phyloP scores from a whole-genome alignment of 257 asterid genomes.

The Lycium barbarum region DNA sequence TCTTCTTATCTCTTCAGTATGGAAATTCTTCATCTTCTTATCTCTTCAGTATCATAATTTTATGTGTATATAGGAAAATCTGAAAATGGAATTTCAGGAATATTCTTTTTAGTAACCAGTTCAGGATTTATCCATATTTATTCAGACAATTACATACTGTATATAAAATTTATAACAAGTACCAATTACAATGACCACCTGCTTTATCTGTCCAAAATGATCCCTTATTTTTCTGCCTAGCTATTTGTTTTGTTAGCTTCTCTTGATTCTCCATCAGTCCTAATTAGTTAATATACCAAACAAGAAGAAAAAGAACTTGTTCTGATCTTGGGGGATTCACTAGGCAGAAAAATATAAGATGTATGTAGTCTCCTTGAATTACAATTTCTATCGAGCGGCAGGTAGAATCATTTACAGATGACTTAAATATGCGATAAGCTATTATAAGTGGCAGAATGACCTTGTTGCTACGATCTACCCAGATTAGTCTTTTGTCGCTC shows the following conservation, averaged over 20 bases:
- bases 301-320: background rate
- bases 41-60: background rate
- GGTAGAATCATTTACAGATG: background rate
- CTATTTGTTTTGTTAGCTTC: background rate
- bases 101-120: background rate
- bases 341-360: background rate
- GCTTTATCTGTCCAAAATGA: conserved; percentile 17
- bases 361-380: background rate
- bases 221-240: background rate
- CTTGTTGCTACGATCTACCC: background rate
- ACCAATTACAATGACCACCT: conserved; percentile 33
- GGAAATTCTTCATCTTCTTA: background rate
- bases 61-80: background rate
- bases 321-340: background rate
- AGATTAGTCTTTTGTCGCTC: no score
- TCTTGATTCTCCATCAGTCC: background rate
- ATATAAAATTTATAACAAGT: background rate
- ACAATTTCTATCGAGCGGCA: background rate
- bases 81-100: background rate
- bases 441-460: background rate
- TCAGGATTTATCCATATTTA: background rate
- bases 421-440: background rate
- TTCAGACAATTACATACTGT: conserved; percentile 9
- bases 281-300: background rate
- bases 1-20: background rate